These are phyloP conservation scores for Tylopilus plumbeoviolaceoides DNA, from an alignment of 768 basidiomycete genomes.

Conservation along the genomic window DNA sequence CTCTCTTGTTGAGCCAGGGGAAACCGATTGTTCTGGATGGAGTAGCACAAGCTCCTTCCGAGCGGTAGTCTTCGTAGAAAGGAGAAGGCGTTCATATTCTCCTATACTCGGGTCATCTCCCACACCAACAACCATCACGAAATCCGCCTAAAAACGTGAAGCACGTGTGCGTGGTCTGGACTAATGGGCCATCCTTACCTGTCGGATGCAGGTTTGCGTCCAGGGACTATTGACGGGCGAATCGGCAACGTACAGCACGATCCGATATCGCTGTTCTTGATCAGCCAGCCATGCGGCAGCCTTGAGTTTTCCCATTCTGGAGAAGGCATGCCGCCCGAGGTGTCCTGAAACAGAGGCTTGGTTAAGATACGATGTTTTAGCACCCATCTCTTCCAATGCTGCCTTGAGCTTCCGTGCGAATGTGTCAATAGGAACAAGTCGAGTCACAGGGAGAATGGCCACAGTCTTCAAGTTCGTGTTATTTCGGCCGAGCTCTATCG, in stretches of 20 bases:
- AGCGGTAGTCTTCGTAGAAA: constrained; percentile 98
- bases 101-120: constrained; percentile 88
- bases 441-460: constrained; percentile 82
- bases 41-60: constrained; percentile 93
- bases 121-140: constrained; percentile 90
- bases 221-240: constrained; percentile 92
- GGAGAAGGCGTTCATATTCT: constrained; percentile 89
- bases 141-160: constrained; percentile 64
- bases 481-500: constrained; percentile 64
- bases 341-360: constrained; percentile 91
- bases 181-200: constrained; percentile 44
- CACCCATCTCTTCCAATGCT: constrained; percentile 91
- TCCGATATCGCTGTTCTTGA: constrained; percentile 89
- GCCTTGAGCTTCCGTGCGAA: constrained; percentile 87
- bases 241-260: constrained; percentile 94
- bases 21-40: constrained; percentile 86
- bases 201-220: constrained; percentile 97
- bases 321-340: constrained; percentile 93
- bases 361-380: constrained; percentile 87
- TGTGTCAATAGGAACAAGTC: constrained; percentile 82
- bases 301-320: constrained; percentile 95
- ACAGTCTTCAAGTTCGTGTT: constrained; percentile 93
- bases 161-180: constrained; percentile 1
- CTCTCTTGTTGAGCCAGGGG: constrained; percentile 87
- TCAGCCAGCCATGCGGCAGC: constrained; percentile 91